Evolutionary conservation across 306 rosid genomes (phyloP).

Genomic region (Quercus suber): DNA sequence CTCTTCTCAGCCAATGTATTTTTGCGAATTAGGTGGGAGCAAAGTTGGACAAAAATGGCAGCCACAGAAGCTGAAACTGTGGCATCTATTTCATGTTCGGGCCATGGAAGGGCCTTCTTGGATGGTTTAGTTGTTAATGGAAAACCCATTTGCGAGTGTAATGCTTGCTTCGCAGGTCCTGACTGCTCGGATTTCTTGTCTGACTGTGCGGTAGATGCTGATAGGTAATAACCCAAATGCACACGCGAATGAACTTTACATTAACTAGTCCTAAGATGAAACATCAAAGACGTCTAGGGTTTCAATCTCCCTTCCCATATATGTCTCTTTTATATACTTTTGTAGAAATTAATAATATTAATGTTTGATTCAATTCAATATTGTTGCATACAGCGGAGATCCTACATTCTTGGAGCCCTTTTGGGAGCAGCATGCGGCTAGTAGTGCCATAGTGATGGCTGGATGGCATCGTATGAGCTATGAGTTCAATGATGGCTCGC

Average conservation of each 20-base stretch:
- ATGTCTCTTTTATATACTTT: not conserved
- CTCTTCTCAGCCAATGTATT: not conserved
- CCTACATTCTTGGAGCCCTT: conserved; percentile 53
- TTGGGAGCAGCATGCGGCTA: conserved; percentile 36
- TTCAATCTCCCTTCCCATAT: no score
- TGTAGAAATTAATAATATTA: not conserved
- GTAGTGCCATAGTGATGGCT: conserved; percentile 34
- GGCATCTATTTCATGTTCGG: conserved; percentile 46
- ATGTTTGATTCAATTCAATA: no score
- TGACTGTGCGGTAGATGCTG: conserved; percentile 36
- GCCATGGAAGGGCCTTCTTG: conserved; percentile 55
- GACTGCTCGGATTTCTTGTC: conserved; percentile 30
- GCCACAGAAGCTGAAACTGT: conserved; percentile 44
- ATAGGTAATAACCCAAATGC: conserved; percentile 16
- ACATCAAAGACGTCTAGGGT: no score
- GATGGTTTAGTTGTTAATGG: conserved; percentile 45
- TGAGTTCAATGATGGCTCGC: conserved; percentile 8
- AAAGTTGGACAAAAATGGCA: conserved; percentile 21
- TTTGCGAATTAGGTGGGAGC: not conserved
- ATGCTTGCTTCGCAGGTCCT: conserved; percentile 39
- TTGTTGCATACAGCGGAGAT: conserved; percentile 35
- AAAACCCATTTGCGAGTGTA: conserved; percentile 51
- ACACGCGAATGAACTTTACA: not conserved
- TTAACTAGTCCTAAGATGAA: no score
- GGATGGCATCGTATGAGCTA: conserved; percentile 64